phyloP scores from a whole-genome alignment of 768 basidiomycete species.

The Xerocomus brunneocitrinus region DNA sequence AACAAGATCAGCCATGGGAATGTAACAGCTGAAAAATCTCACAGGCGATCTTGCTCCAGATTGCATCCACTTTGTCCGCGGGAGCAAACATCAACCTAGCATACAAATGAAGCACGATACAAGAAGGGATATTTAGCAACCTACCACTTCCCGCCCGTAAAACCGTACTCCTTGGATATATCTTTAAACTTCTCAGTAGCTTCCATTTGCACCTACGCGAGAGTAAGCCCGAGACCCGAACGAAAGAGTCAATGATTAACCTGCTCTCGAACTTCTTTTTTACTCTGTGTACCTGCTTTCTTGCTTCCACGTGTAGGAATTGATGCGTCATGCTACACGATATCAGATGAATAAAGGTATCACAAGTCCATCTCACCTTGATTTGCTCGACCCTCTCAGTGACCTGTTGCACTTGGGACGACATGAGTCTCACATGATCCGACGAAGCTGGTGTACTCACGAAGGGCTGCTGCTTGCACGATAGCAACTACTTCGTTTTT shows the following conservation, averaged over 20 bases:
- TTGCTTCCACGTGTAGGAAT: constrained; percentile 68
- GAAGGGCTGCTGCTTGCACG: constrained; percentile 40
- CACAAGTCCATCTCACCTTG: constrained; percentile 37
- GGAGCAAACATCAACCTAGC: constrained; percentile 64
- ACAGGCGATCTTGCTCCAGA: constrained; percentile 66
- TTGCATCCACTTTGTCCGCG: constrained; percentile 54
- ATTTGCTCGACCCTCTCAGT: constrained; percentile 57
- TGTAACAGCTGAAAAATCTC: constrained; percentile 13
- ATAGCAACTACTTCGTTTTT: constrained; percentile 30
- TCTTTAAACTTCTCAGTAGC: constrained; percentile 55
- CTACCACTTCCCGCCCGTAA: constrained; percentile 67
- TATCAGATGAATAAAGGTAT: not conserved
- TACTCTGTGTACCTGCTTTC: constrained; percentile 67
- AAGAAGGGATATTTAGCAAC: not conserved
- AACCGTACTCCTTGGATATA: constrained; percentile 52
- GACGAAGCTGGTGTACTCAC: constrained; percentile 31
- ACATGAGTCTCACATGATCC: not conserved
- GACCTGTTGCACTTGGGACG: constrained; percentile 48
- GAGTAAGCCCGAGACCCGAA: not conserved
- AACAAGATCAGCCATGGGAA: not conserved
- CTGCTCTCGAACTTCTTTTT: constrained; percentile 70
- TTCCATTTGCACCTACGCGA: constrained; percentile 51
- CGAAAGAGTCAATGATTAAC: constrained; percentile 29
- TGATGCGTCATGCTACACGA: constrained; percentile 52
- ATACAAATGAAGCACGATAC: not conserved